A percentile compares a stretch with the other conserved stretches of the same genome.
Conservation (phyloP, 2,329 filamentous ascomycete species). For the Cladosporium cucumerinum region DNA sequence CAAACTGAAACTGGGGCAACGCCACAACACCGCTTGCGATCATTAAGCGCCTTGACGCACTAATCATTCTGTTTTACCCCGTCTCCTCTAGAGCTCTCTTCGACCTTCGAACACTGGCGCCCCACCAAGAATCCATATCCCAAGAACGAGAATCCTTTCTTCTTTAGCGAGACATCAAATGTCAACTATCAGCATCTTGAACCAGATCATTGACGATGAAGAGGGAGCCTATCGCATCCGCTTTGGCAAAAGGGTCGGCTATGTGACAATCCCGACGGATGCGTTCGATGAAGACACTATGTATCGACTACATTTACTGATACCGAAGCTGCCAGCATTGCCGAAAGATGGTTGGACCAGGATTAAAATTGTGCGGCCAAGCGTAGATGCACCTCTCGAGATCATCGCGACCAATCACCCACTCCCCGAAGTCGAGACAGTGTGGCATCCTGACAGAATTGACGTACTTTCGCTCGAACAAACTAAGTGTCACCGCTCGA, state of each 20-base stretch:
- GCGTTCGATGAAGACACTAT: neutral
- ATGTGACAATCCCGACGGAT: neutral
- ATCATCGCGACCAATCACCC: slow-evolving; percentile 21
- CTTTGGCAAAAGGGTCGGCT: neutral
- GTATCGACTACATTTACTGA: neutral
- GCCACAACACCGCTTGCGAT: neutral
- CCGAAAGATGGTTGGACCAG: slow-evolving; percentile 23
- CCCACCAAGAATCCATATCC: neutral
- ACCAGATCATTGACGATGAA: neutral
- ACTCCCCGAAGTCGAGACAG: slow-evolving; percentile 18
- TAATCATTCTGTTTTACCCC: neutral
- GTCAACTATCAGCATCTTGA: neutral
- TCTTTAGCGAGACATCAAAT: neutral
- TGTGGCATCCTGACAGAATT: slow-evolving; percentile 26
- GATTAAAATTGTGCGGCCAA: slow-evolving; percentile 23
- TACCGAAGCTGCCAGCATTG: neutral
- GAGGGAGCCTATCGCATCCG: neutral
- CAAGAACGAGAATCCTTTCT: neutral
- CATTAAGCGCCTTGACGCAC: neutral
- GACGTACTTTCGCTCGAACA: slow-evolving; percentile 18
- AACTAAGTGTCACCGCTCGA: neutral
- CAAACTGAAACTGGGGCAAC: neutral
- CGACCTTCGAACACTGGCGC: neutral
- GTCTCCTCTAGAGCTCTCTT: neutral
- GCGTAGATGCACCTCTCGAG: slow-evolving; percentile 19